phyloP scores from a whole-genome alignment of 2,329 filamentous ascomycete species.

The Penicillium olsonii region DNA sequence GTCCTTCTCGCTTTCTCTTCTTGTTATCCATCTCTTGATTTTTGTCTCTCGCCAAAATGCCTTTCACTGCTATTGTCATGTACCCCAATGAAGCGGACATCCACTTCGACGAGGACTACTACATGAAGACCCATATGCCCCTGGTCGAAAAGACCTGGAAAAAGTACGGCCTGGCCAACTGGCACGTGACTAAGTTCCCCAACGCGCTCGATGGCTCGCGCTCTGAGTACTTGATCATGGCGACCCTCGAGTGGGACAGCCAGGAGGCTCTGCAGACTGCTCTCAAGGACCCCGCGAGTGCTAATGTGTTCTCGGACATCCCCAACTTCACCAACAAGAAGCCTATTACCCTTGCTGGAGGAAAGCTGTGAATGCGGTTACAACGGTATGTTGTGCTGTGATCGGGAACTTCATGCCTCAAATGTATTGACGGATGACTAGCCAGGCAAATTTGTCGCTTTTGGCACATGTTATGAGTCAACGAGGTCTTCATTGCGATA shows the following conservation, averaged over 20 bases:
- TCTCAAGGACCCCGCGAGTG: constrained; percentile 3
- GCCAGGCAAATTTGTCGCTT: too few relatives aligned
- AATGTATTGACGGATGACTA: background rate
- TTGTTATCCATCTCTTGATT: background rate
- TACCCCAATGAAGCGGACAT: constrained; percentile 24
- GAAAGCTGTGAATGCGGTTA: background rate
- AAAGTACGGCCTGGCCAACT: constrained; percentile 17
- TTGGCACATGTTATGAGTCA: too few relatives aligned
- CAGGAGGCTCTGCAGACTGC: constrained; percentile 16
- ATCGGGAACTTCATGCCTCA: too few relatives aligned
- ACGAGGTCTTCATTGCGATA: too few relatives aligned
- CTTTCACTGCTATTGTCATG: constrained; percentile 18
- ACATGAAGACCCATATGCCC: constrained; percentile 26
- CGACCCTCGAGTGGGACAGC: constrained; percentile 21
- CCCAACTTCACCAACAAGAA: constrained; percentile 27
- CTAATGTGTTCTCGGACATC: constrained; percentile 21
- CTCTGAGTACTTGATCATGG: constrained; percentile 18
- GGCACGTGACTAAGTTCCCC: constrained; percentile 21
- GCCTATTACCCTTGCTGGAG: constrained; percentile 21
- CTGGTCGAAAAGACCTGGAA: constrained; percentile 21
- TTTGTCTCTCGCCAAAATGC: constrained; percentile 12
- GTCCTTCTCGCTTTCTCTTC: background rate
- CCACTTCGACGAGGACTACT: constrained; percentile 26
- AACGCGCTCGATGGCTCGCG: constrained; percentile 15
- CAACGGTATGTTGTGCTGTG: background rate